Conservation (phyloP, 129 eudicot species). For the Logfia minima region DNA sequence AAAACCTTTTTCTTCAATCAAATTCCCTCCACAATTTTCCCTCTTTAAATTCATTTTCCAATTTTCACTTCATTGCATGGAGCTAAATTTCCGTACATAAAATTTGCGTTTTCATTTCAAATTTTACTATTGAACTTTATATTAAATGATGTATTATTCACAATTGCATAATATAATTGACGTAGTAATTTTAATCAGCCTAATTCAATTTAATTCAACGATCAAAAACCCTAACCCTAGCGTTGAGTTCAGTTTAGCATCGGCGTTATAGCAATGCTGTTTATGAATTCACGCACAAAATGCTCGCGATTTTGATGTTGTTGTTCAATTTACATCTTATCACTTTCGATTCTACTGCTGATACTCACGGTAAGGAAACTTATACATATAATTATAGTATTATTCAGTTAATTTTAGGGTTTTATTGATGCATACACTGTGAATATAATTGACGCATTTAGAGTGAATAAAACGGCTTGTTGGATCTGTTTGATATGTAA, state of each 20-base stretch:
- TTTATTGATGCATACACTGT: neutral
- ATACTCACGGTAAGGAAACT: conserved; percentile 37
- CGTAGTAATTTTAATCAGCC: too few species aligned
- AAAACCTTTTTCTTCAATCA: too few species aligned
- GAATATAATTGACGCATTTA: neutral
- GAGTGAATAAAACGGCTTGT: neutral
- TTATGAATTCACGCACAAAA: neutral
- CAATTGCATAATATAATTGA: too few species aligned
- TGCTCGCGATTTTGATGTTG: conserved; percentile 27
- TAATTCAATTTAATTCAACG: too few species aligned
- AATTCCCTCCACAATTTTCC: too few species aligned
- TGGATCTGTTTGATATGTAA: neutral
- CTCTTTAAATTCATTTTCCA: too few species aligned
- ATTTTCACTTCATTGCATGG: too few species aligned
- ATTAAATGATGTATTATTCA: too few species aligned
- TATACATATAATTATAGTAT: neutral
- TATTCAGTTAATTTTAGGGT: conserved; percentile 7
- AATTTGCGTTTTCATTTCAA: too few species aligned
- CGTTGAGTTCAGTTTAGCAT: conserved; percentile 16
- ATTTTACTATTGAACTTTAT: too few species aligned
- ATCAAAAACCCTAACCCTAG: conserved; percentile 16
- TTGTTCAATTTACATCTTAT: conserved; percentile 40
- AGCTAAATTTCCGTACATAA: too few species aligned
- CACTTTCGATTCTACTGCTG: conserved; percentile 41
- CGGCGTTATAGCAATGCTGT: conserved; percentile 40